phyloP scores from a whole-genome alignment of 768 basidiomycete species.

The Tylopilus subfusipes region DNA sequence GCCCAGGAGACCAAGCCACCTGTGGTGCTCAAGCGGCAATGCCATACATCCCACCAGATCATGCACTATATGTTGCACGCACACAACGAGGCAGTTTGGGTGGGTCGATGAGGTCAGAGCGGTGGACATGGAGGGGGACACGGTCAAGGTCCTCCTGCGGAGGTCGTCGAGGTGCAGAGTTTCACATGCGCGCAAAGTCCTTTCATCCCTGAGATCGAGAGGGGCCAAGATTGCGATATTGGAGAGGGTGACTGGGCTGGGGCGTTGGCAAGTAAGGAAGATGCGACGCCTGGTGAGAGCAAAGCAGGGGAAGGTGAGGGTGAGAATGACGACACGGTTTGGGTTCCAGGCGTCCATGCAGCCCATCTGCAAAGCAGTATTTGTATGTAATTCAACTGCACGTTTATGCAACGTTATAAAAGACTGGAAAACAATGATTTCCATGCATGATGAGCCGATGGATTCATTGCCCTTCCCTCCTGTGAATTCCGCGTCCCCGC shows the following conservation, averaged over 20 bases:
- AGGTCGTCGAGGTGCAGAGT: conserved; percentile 35
- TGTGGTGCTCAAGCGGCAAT: conserved; percentile 28
- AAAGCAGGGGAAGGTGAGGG: conserved; percentile 23
- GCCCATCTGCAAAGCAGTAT: too few species aligned
- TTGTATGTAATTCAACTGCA: too few species aligned
- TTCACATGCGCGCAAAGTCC: conserved; percentile 68
- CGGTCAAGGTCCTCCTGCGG: conserved; percentile 20
- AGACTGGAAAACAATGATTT: too few species aligned
- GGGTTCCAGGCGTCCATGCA: conserved; percentile 31
- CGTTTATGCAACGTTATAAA: too few species aligned
- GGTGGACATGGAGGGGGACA: conserved; percentile 18
- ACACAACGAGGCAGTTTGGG: conserved; percentile 70
- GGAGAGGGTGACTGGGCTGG: conserved; percentile 56
- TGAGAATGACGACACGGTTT: conserved; percentile 34
- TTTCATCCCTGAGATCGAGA: conserved; percentile 60
- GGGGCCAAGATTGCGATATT: conserved; percentile 69
- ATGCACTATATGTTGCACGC: conserved; percentile 86
- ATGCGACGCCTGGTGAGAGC: conserved; percentile 20
- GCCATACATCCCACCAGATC: conserved; percentile 76
- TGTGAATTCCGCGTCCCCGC: too few species aligned
- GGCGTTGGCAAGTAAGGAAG: conserved; percentile 56
- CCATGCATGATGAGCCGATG: too few species aligned
- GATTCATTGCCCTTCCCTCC: too few species aligned
- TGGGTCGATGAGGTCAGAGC: conserved; percentile 34
- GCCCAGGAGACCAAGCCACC: conserved; percentile 38